Percentiles rank a stretch among this genome's conserved stretches.
Conservation (phyloP, 495 filamentous ascomycete species). For the Hypoxylon perforatum region DNA sequence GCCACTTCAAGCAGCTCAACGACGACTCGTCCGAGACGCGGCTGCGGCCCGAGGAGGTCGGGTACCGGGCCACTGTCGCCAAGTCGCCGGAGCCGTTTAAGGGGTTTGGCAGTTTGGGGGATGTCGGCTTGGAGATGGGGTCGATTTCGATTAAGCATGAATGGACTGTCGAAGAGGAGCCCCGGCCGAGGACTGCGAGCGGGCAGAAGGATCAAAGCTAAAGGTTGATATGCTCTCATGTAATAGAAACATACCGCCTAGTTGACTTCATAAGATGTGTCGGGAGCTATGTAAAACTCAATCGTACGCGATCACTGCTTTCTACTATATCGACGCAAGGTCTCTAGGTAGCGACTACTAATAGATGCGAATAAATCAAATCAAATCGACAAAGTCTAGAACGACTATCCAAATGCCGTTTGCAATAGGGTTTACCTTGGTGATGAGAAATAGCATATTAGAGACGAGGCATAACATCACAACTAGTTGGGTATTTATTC, state of each 20-base stretch:
- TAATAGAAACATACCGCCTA: background rate
- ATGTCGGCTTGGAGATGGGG: constrained; percentile 33
- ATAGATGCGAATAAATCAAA: background rate
- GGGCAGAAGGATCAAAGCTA: constrained; percentile 9
- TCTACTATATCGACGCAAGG: background rate
- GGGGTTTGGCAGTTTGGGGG: constrained; percentile 24
- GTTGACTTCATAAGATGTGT: background rate
- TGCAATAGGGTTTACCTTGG: background rate
- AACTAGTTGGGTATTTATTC: background rate
- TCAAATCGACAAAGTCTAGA: background rate
- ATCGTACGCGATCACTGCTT: background rate
- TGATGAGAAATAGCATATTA: too few relatives aligned
- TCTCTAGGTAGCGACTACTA: background rate
- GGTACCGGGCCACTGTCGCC: constrained; percentile 28
- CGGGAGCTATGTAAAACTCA: background rate
- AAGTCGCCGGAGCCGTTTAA: constrained; percentile 30
- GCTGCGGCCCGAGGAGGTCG: constrained; percentile 38
- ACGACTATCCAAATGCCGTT: background rate
- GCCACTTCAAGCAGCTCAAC: constrained; percentile 43
- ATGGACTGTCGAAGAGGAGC: constrained; percentile 38
- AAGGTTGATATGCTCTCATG: background rate
- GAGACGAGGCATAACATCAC: background rate
- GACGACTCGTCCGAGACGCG: constrained; percentile 47
- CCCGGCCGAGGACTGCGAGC: constrained; percentile 18
- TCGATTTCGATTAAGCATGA: constrained; percentile 37